These are phyloP conservation scores for Pilaira anomala DNA, from an alignment of 192 early-diverging fungal species.

Conservation along the genomic window DNA sequence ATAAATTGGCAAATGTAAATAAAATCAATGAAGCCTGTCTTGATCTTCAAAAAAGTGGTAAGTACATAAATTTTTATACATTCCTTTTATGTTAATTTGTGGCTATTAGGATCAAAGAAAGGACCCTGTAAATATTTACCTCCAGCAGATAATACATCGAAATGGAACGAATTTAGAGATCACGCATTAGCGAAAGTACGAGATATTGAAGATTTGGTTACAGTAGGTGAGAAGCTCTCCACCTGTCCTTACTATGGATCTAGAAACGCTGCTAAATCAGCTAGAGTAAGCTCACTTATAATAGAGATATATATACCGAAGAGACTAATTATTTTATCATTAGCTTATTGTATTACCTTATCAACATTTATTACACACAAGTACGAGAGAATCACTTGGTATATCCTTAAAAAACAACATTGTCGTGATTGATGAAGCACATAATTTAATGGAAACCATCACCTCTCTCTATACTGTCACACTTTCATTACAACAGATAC, in stretches of 20 bases:
- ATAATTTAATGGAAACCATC: constrained; percentile 75
- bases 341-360: constrained; percentile 89
- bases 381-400: constrained; percentile 71
- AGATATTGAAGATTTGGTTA: constrained; percentile 88
- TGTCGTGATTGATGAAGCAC: constrained; percentile 84
- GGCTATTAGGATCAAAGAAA: constrained; percentile 23
- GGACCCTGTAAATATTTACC: constrained; percentile 52
- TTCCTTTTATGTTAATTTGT: background rate
- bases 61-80: background rate
- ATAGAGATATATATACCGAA: background rate
- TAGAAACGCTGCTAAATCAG: constrained; percentile 52
- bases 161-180: constrained; percentile 59
- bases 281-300: constrained; percentile 27
- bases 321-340: background rate
- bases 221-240: constrained; percentile 50
- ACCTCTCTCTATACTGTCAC: constrained; percentile 64
- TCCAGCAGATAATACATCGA: constrained; percentile 36
- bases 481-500: constrained; percentile 50
- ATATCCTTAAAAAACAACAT: constrained; percentile 69
- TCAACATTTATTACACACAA: constrained; percentile 72
- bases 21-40: constrained; percentile 80
- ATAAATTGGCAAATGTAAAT: constrained; percentile 42
- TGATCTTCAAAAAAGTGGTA: constrained; percentile 72
- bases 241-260: constrained; percentile 87
- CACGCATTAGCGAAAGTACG: constrained; percentile 42